Conservation (phyloP, 139 green algal genomes). For the Volvox reticuliferus region DNA sequence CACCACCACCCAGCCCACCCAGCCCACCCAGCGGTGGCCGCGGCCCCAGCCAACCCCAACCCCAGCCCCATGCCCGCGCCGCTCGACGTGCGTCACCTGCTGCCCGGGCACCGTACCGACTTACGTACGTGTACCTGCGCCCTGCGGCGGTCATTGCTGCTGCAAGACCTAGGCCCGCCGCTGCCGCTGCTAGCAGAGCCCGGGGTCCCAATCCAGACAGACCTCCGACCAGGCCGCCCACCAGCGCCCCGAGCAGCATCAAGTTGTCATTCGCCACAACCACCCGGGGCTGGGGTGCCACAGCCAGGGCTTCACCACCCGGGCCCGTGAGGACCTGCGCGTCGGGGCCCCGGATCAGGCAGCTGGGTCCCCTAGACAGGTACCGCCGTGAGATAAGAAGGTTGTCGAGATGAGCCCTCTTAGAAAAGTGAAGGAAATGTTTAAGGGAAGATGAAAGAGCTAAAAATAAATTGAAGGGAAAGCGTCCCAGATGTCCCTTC, state of each 20-base stretch:
- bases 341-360: too few relatives aligned
- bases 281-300: slow-evolving; percentile 29
- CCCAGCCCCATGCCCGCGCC: neutral
- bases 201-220: neutral
- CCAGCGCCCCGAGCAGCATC: slow-evolving; percentile 19
- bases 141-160: slow-evolving; percentile 1
- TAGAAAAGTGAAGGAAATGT: too few relatives aligned
- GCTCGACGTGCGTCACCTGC: neutral
- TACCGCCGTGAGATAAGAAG: too few relatives aligned
- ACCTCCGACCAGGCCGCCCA: slow-evolving; percentile 32
- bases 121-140: slow-evolving; percentile 44
- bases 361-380: too few relatives aligned
- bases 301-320: slow-evolving; percentile 8
- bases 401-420: too few relatives aligned
- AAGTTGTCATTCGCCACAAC: slow-evolving; percentile 36
- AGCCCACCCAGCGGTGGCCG: neutral
- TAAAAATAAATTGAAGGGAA: too few relatives aligned
- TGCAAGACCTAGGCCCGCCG: slow-evolving; percentile 6
- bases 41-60: neutral
- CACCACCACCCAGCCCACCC: neutral
- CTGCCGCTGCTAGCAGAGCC: slow-evolving; percentile 11
- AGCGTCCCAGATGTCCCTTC: too few relatives aligned
- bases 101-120: slow-evolving; percentile 31
- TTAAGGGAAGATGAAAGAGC: too few relatives aligned
- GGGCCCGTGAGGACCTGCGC: slow-evolving; percentile 14